Evolutionary conservation across 352 stramenopile genomes (phyloP).

Genomic region (Phytophthora fragariae): DNA sequence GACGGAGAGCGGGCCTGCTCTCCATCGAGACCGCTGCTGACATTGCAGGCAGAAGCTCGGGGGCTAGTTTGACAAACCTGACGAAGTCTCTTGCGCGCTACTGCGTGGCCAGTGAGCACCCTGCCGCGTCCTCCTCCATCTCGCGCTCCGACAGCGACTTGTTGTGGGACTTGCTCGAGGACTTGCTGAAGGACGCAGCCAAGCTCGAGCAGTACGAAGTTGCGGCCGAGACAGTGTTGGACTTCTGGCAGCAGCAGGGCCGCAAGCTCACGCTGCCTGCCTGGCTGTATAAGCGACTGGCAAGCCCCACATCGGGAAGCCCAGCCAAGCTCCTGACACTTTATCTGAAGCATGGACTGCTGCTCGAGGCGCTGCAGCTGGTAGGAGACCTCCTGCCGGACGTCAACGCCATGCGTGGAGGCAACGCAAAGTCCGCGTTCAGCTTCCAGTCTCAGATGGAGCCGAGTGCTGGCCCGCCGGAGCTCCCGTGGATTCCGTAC

Average conservation of each 20-base stretch:
- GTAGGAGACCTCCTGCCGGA: conserved; percentile 51
- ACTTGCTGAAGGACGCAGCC: conserved; percentile 49
- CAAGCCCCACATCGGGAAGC: conserved; percentile 49
- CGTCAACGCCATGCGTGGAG: conserved; percentile 23
- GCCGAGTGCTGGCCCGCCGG: conserved; percentile 16
- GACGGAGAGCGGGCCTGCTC: conserved; percentile 50
- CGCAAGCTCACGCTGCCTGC: conserved; percentile 64
- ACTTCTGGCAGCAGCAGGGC: conserved; percentile 58
- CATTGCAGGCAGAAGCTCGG: conserved; percentile 40
- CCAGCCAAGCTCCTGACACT: conserved; percentile 62
- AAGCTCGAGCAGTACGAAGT: conserved; percentile 65
- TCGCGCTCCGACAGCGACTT: conserved; percentile 44
- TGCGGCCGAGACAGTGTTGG: conserved; percentile 60
- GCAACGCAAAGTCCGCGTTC: conserved; percentile 14
- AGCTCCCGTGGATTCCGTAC: conserved; percentile 76
- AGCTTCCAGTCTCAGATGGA: conserved; percentile 49
- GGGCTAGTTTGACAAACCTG: conserved; percentile 43
- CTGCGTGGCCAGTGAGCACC: conserved; percentile 61
- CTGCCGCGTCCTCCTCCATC: conserved; percentile 28
- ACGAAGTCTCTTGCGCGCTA: conserved; percentile 76
- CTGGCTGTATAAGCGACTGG: conserved; percentile 63
- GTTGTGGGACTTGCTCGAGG: conserved; percentile 66
- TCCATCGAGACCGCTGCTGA: conserved; percentile 64
- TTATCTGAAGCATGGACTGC: conserved; percentile 65
- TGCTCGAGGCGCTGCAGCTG: conserved; percentile 71